Evolutionary conservation across 2,329 filamentous ascomycete species (phyloP), one percentile per base, ranked within the genome.

Genomic region (Xylaria sp.): DNA sequence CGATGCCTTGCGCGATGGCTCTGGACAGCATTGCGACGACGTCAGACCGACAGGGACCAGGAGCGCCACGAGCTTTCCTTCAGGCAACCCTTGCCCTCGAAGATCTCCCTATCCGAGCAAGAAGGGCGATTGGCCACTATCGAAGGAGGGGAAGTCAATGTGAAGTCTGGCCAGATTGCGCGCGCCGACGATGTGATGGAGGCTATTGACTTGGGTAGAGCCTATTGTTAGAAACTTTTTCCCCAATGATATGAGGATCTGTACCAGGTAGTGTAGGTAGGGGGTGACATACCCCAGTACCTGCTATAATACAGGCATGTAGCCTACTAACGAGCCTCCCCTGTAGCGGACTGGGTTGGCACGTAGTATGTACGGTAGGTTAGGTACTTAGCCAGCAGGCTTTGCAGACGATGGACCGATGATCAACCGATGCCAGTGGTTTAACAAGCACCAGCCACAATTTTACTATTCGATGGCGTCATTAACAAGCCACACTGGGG

Each of bases 21-120:
- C 77, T 73, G 38, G 76, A 74, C 66, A 79, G 67, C 77, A 80
- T 80, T 68, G 67, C 73, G 65, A 52, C 51, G 48, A 60, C 61
- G 53, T 56, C 57, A 51, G 55, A 54, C 43, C 60, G 40, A 13
- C 31, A 13, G n/a, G 38, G 19, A 35, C 33, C 27, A 17, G 35
- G 31, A 40, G 54, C 29, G 23, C 23, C 21, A 43, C 44, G n/a
- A 57, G 46, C 56, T 43, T 38, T 54, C 43, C 23, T 41, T 48
- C n/a, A 23, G 38, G 15, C 9, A 23, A 9, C 40, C 46, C 58
- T 56, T 29, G 15, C 17, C 33, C 17, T 5, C 23, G 29, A 15
- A 48, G 27, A 19, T 9, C 52, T 48, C 46, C 47, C 55, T 23
- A 17, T 37, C 41, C 17, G 2, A 11, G 38, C 25, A n/a, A 37